These are phyloP conservation scores for Earliella scabrosa DNA, from an alignment of 1,284 basidiomycete genomes.

Conservation along the genomic window DNA sequence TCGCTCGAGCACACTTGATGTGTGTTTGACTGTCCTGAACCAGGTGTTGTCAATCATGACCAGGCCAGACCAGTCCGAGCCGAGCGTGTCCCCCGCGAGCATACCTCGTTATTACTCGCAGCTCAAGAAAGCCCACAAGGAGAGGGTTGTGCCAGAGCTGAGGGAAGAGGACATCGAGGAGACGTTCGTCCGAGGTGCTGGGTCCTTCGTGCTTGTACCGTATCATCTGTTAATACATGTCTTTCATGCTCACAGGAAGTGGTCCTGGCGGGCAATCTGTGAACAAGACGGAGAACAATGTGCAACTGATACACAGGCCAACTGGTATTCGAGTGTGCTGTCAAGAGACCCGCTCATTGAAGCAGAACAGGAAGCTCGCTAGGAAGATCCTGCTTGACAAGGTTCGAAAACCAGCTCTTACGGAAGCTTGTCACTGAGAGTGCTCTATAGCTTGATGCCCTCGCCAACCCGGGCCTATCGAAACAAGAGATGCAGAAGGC, in stretches of 20 bases:
- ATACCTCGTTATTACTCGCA: constrained; percentile 61
- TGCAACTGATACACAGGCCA: constrained; percentile 79
- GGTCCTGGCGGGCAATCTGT: constrained; percentile 86
- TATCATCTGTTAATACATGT: constrained; percentile 20
- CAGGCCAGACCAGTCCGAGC: constrained; percentile 32
- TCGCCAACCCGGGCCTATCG: constrained; percentile 76
- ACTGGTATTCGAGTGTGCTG: constrained; percentile 78
- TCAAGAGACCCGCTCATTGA: constrained; percentile 78
- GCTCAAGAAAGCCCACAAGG: constrained; percentile 67
- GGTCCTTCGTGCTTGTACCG: constrained; percentile 14
- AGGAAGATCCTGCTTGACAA: constrained; percentile 69
- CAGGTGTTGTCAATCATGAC: constrained; percentile 39
- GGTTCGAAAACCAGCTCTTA: constrained; percentile 46
- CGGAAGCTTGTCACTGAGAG: background rate
- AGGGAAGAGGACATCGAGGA: constrained; percentile 77
- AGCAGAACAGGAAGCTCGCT: constrained; percentile 72
- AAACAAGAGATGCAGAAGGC: constrained; percentile 69
- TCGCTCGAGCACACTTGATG: background rate
- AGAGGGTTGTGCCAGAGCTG: constrained; percentile 65
- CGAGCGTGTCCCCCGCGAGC: constrained; percentile 40
- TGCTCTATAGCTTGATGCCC: constrained; percentile 60
- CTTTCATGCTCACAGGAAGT: constrained; percentile 55
- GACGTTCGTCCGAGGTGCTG: constrained; percentile 72
- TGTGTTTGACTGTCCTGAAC: constrained; percentile 25
- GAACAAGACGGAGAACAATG: constrained; percentile 86